Conservation (phyloP, 2,329 filamentous ascomycete genomes). For the Epichloe coenophiala region DNA sequence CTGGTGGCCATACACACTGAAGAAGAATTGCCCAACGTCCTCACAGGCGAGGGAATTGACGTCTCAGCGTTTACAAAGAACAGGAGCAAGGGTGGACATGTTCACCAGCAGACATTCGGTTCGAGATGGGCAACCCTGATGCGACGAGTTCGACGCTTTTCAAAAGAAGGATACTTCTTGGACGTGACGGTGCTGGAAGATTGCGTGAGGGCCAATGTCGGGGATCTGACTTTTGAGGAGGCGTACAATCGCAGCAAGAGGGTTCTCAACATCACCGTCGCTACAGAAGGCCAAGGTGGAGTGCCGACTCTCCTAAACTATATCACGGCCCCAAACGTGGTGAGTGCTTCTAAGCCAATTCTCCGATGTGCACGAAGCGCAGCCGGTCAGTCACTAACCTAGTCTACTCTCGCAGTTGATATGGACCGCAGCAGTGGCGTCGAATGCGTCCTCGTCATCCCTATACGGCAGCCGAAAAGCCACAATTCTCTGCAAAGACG, state of each 20-base stretch:
- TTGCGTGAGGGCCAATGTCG: slow-evolving; percentile 73
- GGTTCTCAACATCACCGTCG: slow-evolving; percentile 83
- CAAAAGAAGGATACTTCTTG: slow-evolving; percentile 67
- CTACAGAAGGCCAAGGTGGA: slow-evolving; percentile 58
- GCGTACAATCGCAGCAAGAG: slow-evolving; percentile 76
- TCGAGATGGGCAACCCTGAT: slow-evolving; percentile 44
- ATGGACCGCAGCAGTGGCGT: slow-evolving; percentile 66
- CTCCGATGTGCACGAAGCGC: not conserved
- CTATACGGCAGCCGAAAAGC: slow-evolving; percentile 52
- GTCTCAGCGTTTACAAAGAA: slow-evolving; percentile 57
- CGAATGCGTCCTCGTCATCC: slow-evolving; percentile 52
- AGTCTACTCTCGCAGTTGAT: slow-evolving; percentile 43
- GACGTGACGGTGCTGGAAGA: slow-evolving; percentile 73
- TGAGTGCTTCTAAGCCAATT: slow-evolving; percentile 31
- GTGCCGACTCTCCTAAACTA: slow-evolving; percentile 83
- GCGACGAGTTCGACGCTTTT: slow-evolving; percentile 55
- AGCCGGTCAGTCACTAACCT: not conserved
- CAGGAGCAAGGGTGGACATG: slow-evolving; percentile 16
- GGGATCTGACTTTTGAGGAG: slow-evolving; percentile 85
- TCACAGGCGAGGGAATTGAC: slow-evolving; percentile 71
- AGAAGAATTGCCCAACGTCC: slow-evolving; percentile 64
- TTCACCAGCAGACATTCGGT: slow-evolving; percentile 24
- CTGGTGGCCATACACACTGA: slow-evolving; percentile 79
- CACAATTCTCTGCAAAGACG: slow-evolving; percentile 64
- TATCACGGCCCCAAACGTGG: slow-evolving; percentile 82